phyloP scores from a whole-genome alignment of 345 rosid species.

The Streptanthus diversifolius region DNA sequence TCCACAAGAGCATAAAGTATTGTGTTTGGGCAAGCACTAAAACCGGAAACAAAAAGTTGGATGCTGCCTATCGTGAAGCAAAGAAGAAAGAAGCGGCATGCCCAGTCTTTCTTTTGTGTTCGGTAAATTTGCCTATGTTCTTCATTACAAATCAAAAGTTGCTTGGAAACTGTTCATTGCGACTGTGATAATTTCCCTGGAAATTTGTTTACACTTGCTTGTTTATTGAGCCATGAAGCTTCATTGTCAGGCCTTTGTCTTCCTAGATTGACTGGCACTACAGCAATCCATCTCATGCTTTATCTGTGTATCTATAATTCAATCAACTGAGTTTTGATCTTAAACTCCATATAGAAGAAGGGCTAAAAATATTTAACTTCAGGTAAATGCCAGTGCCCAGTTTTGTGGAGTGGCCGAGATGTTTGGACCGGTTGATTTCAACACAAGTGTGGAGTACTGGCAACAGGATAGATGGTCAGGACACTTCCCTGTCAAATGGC shows the following conservation, averaged over 20 bases:
- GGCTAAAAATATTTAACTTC: not conserved
- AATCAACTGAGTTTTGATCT: not conserved
- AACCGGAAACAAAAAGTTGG: conserved; percentile 77
- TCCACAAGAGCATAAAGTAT: conserved; percentile 82
- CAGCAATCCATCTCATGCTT: not conserved
- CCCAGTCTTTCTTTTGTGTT: conserved; percentile 69
- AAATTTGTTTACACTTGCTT: not conserved
- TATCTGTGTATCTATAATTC: not conserved
- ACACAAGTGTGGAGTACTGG: conserved; percentile 80
- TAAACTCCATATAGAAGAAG: not conserved
- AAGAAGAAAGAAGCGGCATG: conserved; percentile 49
- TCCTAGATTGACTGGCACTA: not conserved
- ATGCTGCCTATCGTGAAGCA: conserved; percentile 75
- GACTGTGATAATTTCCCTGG: not conserved
- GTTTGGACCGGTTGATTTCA: conserved; percentile 82
- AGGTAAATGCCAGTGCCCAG: conserved; percentile 89
- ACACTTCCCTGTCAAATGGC: conserved; percentile 83
- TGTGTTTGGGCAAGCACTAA: conserved; percentile 92
- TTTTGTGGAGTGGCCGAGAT: conserved; percentile 91
- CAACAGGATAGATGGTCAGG: conserved; percentile 93
- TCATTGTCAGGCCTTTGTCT: not conserved
- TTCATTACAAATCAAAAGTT: not conserved
- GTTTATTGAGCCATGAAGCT: not conserved
- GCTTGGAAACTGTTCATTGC: not conserved
- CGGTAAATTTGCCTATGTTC: conserved; percentile 43